These are phyloP conservation scores for Penicillium samsonianum DNA, from an alignment of 495 filamentous ascomycete species.

Conservation along the genomic window DNA sequence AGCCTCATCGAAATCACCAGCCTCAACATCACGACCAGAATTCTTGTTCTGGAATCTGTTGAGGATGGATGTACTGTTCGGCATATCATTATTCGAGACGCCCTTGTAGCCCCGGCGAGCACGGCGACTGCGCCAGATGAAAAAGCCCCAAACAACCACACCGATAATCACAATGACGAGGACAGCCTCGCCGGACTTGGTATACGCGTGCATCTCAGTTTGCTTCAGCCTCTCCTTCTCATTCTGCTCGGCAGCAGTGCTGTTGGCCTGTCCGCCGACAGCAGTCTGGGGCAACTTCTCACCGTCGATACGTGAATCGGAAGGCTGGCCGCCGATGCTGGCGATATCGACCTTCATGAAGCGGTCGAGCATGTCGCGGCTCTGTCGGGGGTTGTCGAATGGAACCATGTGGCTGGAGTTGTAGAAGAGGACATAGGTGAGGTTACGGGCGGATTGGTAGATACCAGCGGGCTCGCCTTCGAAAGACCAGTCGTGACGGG, in stretches of 20 bases:
- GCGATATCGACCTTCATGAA: constrained; percentile 94
- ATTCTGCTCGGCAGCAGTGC: constrained; percentile 68
- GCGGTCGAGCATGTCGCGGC: constrained; percentile 94
- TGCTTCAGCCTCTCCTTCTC: constrained; percentile 76
- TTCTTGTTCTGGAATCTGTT: constrained; percentile 52
- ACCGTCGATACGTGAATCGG: constrained; percentile 86
- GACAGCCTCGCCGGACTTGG: constrained; percentile 86
- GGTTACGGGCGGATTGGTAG: constrained; percentile 90
- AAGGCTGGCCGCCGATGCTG: constrained; percentile 80
- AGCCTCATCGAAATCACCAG: constrained; percentile 85
- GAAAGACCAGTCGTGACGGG: constrained; percentile 90
- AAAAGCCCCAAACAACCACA: constrained; percentile 77
- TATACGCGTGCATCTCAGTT: constrained; percentile 90
- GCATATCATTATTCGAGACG: constrained; percentile 35
- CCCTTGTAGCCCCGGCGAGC: constrained; percentile 49
- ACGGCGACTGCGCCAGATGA: constrained; percentile 77
- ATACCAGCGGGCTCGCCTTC: constrained; percentile 87
- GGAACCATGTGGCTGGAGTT: constrained; percentile 98
- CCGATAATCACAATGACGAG: constrained; percentile 82
- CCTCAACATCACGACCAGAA: constrained; percentile 65
- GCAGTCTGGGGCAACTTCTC: constrained; percentile 80
- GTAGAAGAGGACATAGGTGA: constrained; percentile 95
- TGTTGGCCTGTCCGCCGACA: constrained; percentile 86
- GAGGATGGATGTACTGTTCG: constrained; percentile 32
- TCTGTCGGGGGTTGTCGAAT: constrained; percentile 84